Percentiles rank a stretch among this genome's conserved stretches.
phyloP scores from a whole-genome alignment of 805 yeast species.

The Suhomyces pyralidae region DNA sequence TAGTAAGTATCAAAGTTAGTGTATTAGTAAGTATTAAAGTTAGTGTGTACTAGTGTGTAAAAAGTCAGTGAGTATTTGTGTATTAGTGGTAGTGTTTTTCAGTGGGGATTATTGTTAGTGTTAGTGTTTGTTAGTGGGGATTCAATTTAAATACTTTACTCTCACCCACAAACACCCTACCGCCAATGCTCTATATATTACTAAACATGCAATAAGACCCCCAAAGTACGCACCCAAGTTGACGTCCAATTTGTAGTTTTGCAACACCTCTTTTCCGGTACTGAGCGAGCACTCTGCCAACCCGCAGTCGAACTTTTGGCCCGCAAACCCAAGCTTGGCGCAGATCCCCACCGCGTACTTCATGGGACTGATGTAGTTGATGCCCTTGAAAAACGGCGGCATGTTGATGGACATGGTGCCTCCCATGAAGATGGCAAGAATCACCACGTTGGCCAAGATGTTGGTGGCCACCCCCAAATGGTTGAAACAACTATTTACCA shows the following conservation, averaged over 20 bases:
- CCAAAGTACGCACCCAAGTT: constrained; percentile 38
- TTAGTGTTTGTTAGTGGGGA: background rate
- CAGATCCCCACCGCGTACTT: constrained; percentile 67
- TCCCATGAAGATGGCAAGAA: constrained; percentile 78
- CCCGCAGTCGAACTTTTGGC: constrained; percentile 50
- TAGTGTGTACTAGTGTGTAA: too few relatives aligned
- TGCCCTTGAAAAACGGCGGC: constrained; percentile 63
- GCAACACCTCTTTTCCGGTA: constrained; percentile 55
- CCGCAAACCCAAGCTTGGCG: constrained; percentile 56
- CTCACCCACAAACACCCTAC: constrained; percentile 13
- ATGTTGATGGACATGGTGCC: constrained; percentile 80
- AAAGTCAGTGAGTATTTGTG: too few relatives aligned
- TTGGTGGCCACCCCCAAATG: constrained; percentile 83
- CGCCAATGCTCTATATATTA: constrained; percentile 43
- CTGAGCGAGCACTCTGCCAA: constrained; percentile 44
- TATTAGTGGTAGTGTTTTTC: too few relatives aligned
- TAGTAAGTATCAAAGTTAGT: too few relatives aligned
- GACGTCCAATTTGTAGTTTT: constrained; percentile 43
- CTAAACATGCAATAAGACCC: constrained; percentile 35
- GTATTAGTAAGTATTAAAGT: too few relatives aligned
- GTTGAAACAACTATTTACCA: constrained; percentile 67
- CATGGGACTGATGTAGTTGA: constrained; percentile 76
- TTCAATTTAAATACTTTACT: constrained; percentile 13
- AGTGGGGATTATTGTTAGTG: too few relatives aligned
- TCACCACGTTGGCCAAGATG: constrained; percentile 60